Evolutionary conservation across 2,329 filamentous ascomycete species (phyloP).

Genomic region (Hymenotorrendiella dingleyae): DNA sequence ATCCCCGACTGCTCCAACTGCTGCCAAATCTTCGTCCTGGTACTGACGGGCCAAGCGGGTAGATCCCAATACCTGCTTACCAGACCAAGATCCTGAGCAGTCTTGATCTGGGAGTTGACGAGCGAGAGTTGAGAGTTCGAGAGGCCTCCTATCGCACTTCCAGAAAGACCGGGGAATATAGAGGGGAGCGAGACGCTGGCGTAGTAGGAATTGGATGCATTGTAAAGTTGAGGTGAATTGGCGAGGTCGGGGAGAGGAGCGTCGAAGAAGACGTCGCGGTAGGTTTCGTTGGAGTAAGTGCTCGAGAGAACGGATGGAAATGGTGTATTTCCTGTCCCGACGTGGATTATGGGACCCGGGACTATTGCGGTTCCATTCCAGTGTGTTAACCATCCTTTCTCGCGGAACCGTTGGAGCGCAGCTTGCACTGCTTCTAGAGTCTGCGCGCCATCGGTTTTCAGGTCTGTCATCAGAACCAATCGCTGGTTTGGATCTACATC

Average conservation of each 20-base stretch:
- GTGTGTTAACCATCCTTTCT: conserved; percentile 33
- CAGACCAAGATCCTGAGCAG: conserved; percentile 34
- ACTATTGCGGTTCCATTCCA: conserved; percentile 33
- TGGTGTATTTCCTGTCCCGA: conserved; percentile 44
- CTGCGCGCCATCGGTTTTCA: conserved; percentile 39
- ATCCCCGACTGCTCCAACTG: conserved; percentile 34
- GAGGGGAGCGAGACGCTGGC: conserved; percentile 19
- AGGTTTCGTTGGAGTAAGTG: conserved; percentile 29
- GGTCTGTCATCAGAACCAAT: conserved; percentile 43
- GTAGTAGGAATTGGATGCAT: conserved; percentile 23
- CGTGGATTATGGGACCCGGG: conserved; percentile 40
- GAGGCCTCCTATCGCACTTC: conserved; percentile 11
- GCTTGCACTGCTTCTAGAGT: conserved; percentile 35
- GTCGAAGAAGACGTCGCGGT: conserved; percentile 44
- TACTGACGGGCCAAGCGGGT: conserved; percentile 34
- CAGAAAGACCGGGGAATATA: conserved; percentile 2
- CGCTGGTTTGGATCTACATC: conserved; percentile 11
- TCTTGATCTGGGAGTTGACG: conserved; percentile 21
- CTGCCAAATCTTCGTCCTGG: conserved; percentile 36
- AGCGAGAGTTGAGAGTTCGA: conserved; percentile 18
- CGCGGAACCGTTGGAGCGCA: conserved; percentile 37
- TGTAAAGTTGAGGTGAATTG: conserved; percentile 19
- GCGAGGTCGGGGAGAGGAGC: conserved; percentile 34
- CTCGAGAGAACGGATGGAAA: conserved; percentile 35
- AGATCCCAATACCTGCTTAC: conserved; percentile 39